Evolutionary conservation across 2,329 filamentous ascomycete species (phyloP).

Genomic region (Pseudocercospora crystallina): DNA sequence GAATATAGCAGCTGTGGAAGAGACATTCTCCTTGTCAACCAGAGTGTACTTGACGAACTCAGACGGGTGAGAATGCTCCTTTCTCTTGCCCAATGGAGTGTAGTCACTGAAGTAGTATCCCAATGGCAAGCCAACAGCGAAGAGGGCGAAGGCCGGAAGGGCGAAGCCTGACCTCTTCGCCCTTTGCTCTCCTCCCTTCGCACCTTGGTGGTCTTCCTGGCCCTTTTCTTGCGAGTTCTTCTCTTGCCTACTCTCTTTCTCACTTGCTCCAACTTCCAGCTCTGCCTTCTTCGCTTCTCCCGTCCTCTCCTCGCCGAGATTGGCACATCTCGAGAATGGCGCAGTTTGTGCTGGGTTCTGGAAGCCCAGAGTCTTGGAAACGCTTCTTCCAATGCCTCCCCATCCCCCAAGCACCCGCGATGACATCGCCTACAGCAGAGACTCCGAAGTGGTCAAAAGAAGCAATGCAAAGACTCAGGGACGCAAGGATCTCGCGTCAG

Average conservation of each 20-base stretch:
- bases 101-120: conserved; percentile 22
- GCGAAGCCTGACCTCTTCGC: conserved; percentile 7
- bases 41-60: conserved; percentile 57
- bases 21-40: conserved; percentile 60
- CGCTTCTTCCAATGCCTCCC: too few relatives aligned
- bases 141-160: conserved; percentile 23
- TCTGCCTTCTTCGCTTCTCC: conserved; percentile 2
- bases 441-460: too few relatives aligned
- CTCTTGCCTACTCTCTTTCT: background rate
- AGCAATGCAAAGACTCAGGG: too few relatives aligned
- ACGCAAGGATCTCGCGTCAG: too few relatives aligned
- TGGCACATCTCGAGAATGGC: conserved; percentile 8
- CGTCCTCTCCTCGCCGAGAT: conserved; percentile 1
- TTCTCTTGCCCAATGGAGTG: conserved; percentile 3
- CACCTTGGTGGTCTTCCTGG: conserved; percentile 6
- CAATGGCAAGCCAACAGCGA: conserved; percentile 23
- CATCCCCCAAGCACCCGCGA: too few relatives aligned
- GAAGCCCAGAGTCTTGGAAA: too few relatives aligned
- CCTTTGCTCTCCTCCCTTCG: background rate
- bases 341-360: too few relatives aligned
- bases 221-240: background rate
- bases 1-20: conserved; percentile 68
- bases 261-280: background rate
- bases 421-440: too few relatives aligned
- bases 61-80: conserved; percentile 7